Conservation (phyloP, 495 filamentous ascomycete species). For the Penicillium flavigenum region DNA sequence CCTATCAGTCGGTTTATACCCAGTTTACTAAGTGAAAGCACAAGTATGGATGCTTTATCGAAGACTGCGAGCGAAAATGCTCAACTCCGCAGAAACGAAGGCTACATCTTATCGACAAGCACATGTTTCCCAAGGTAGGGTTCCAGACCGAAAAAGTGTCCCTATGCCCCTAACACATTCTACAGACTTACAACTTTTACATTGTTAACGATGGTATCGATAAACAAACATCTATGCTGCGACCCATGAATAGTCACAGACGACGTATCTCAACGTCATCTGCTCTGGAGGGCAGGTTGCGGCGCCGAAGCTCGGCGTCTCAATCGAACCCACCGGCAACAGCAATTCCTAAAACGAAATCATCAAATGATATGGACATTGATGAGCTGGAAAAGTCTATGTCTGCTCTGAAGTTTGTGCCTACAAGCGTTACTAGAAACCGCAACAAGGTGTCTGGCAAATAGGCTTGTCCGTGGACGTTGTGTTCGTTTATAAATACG, state of each 20-base stretch:
- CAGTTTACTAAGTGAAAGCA: not conserved
- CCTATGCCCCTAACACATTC: constrained; percentile 6
- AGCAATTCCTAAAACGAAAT: not conserved
- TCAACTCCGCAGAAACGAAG: constrained; percentile 77
- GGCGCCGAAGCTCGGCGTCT: constrained; percentile 40
- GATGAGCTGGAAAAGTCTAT: constrained; percentile 74
- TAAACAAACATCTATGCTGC: constrained; percentile 72
- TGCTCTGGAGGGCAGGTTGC: constrained; percentile 38
- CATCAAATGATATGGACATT: constrained; percentile 58
- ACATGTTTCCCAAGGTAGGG: constrained; percentile 76
- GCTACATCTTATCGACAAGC: constrained; percentile 89
- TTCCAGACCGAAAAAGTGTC: not conserved
- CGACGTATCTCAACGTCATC: constrained; percentile 51
- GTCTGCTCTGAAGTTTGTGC: constrained; percentile 81
- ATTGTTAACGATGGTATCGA: constrained; percentile 89
- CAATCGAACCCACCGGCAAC: constrained; percentile 18
- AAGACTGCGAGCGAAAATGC: constrained; percentile 84
- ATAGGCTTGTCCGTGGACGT: not conserved
- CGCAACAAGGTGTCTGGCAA: constrained; percentile 17
- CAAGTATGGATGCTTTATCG: constrained; percentile 85
- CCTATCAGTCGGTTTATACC: not conserved
- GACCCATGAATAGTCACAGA: constrained; percentile 44
- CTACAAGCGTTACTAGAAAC: constrained; percentile 58
- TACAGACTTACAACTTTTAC: constrained; percentile 80
- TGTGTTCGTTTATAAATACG: not conserved